Conservation (phyloP, 352 stramenopile species). For the Phytophthora cajani region DNA sequence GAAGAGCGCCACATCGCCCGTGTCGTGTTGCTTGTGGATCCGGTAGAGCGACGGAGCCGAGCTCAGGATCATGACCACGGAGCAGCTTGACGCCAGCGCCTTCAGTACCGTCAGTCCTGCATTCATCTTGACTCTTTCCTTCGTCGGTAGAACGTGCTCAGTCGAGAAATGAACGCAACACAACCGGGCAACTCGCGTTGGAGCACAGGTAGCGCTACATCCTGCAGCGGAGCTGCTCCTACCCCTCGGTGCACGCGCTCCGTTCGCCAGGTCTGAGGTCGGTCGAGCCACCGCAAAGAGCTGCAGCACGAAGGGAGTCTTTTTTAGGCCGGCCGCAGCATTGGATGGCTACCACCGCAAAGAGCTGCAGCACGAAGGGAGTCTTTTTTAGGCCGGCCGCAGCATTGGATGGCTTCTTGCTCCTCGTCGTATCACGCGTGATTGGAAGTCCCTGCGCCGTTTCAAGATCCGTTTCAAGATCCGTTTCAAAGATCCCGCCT, state of each 20-base stretch:
- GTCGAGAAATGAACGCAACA: slow-evolving; percentile 14
- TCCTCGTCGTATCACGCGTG: slow-evolving; percentile 17
- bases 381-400: slow-evolving; percentile 5
- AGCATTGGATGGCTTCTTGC: not conserved
- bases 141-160: slow-evolving; percentile 2
- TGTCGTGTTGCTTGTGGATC: slow-evolving; percentile 40
- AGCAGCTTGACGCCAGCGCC: slow-evolving; percentile 39
- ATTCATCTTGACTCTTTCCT: slow-evolving; percentile 25
- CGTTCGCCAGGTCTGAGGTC: slow-evolving; percentile 5
- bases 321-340: slow-evolving; percentile 3
- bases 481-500: slow-evolving; percentile 10
- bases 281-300: not conserved
- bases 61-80: slow-evolving; percentile 45
- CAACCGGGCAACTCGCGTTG: not conserved
- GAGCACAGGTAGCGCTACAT: not conserved
- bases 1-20: slow-evolving; percentile 32
- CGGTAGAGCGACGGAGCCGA: slow-evolving; percentile 35
- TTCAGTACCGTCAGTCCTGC: slow-evolving; percentile 33
- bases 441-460: slow-evolving; percentile 16
- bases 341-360: not conserved
- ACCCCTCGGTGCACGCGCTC: not conserved
- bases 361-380: not conserved
- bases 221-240: not conserved
- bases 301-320: not conserved
- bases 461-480: not conserved